Percentiles rank a stretch among this genome's conserved stretches.
These are phyloP conservation scores for Plasmopara halstedii DNA, from an alignment of 352 stramenopile species.

Conservation along the genomic window DNA sequence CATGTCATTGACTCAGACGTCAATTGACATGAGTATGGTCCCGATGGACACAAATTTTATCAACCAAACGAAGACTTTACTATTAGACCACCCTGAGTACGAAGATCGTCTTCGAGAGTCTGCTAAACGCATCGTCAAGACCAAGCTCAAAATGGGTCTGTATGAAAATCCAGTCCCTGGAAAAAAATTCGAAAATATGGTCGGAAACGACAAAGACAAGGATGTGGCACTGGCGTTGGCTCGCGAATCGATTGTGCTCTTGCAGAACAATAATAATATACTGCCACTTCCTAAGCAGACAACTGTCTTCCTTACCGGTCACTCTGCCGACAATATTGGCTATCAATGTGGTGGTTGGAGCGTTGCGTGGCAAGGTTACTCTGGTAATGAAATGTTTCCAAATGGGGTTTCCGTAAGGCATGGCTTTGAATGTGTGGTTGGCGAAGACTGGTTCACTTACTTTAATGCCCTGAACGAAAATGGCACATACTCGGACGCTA, in stretches of 20 bases:
- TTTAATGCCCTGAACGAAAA: conserved; percentile 49
- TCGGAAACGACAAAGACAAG: conserved; percentile 39
- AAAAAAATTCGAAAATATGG: conserved; percentile 20
- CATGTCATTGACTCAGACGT: conserved; percentile 59
- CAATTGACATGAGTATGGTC: conserved; percentile 89
- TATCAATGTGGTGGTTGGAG: conserved; percentile 69
- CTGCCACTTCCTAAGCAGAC: conserved; percentile 32
- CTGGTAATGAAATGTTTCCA: conserved; percentile 44
- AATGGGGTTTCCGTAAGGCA: conserved; percentile 43
- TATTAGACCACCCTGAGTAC: conserved; percentile 24
- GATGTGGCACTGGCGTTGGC: conserved; percentile 45
- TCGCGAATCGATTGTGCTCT: conserved; percentile 67
- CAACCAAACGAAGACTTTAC: conserved; percentile 29
- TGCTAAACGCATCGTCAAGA: conserved; percentile 48
- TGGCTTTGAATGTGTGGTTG: conserved; percentile 31
- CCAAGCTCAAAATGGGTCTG: conserved; percentile 58
- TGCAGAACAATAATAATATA: conserved; percentile 58
- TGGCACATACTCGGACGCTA: conserved; percentile 33
- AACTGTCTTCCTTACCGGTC: conserved; percentile 53
- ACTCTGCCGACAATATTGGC: conserved; percentile 47
- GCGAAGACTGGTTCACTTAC: conserved; percentile 24
- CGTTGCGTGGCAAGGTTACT: conserved; percentile 71
- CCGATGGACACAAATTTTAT: conserved; percentile 37
- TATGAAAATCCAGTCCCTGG: conserved; percentile 54
- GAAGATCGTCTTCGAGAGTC: conserved; percentile 40